Evolutionary conservation across 2,329 filamentous ascomycete species (phyloP).

Genomic region (Xylaria digitata): DNA sequence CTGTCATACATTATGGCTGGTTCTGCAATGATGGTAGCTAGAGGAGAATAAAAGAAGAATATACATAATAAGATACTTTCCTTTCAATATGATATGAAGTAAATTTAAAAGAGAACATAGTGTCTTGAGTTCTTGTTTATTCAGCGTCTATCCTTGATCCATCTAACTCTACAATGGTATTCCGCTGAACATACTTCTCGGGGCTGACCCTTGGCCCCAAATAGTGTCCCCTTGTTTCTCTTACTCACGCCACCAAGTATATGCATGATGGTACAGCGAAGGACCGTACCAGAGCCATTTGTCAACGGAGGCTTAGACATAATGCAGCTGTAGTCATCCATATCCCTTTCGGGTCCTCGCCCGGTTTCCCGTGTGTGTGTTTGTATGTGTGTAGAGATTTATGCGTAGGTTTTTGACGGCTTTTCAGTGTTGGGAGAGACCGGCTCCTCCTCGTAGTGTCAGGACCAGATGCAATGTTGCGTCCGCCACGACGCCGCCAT

Average conservation of each 20-base stretch:
- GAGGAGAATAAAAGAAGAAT: neutral
- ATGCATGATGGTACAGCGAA: neutral
- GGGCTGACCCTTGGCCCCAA: neutral
- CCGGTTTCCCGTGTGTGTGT: neutral
- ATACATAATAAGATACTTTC: neutral
- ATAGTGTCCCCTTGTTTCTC: neutral
- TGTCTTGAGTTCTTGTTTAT: neutral
- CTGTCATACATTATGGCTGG: neutral
- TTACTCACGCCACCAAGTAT: neutral
- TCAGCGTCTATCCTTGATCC: slow-evolving; percentile 13
- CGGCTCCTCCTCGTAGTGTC: slow-evolving; percentile 82
- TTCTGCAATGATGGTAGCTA: neutral
- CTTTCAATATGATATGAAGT: no score
- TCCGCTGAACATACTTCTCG: neutral
- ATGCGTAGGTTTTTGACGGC: no score
- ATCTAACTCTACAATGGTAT: slow-evolving; percentile 5
- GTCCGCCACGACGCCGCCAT: slow-evolving; percentile 91
- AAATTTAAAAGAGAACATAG: neutral
- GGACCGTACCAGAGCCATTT: neutral
- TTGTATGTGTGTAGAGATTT: neutral
- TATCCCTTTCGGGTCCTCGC: neutral
- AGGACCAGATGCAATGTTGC: slow-evolving; percentile 96
- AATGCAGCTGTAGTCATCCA: neutral
- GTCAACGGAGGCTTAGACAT: neutral
- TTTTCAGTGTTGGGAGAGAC: slow-evolving; percentile 31